These are phyloP conservation scores for Sungouiella blattae DNA, from an alignment of 805 yeast genomes.

Conservation along the genomic window DNA sequence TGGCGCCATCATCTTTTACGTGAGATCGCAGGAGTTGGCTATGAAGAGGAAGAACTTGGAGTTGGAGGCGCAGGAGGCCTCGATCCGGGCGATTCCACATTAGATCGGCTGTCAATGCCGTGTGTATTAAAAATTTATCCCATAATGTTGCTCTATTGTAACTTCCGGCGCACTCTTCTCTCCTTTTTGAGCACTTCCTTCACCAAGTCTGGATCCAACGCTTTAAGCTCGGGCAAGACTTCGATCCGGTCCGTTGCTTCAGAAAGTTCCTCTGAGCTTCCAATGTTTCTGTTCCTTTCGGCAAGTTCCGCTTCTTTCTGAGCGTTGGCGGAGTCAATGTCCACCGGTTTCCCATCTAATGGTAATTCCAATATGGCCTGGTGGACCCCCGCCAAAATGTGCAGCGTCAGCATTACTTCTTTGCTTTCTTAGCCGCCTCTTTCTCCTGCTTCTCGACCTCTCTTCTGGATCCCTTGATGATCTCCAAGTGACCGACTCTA, in stretches of 20 bases:
- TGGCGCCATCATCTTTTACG: conserved; percentile 38
- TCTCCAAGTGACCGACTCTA: conserved; percentile 90
- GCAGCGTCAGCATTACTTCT: conserved; percentile 10
- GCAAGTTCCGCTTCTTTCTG: background rate
- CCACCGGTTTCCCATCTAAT: background rate
- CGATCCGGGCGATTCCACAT: conserved; percentile 44
- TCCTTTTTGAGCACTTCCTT: conserved; percentile 10
- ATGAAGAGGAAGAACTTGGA: conserved; percentile 53
- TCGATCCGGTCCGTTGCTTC: too few relatives aligned
- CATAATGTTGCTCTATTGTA: too few relatives aligned
- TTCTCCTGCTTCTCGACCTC: conserved; percentile 64
- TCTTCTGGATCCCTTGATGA: conserved; percentile 87
- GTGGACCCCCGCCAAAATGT: conserved; percentile 7
- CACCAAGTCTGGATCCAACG: conserved; percentile 25
- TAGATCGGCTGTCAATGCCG: conserved; percentile 6
- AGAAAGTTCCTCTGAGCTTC: too few relatives aligned
- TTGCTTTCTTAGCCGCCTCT: conserved; percentile 22
- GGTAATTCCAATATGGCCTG: conserved; percentile 2
- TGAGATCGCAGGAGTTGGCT: conserved; percentile 36
- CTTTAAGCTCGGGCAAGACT: conserved; percentile 21
- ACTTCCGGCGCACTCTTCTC: too few relatives aligned
- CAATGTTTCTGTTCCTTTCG: background rate
- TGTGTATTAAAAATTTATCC: background rate
- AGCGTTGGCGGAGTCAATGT: background rate
- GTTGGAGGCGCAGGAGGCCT: conserved; percentile 61